Conservation (phyloP, 371 early-diverging fungal species). For the Cokeromyces recurvatus region DNA sequence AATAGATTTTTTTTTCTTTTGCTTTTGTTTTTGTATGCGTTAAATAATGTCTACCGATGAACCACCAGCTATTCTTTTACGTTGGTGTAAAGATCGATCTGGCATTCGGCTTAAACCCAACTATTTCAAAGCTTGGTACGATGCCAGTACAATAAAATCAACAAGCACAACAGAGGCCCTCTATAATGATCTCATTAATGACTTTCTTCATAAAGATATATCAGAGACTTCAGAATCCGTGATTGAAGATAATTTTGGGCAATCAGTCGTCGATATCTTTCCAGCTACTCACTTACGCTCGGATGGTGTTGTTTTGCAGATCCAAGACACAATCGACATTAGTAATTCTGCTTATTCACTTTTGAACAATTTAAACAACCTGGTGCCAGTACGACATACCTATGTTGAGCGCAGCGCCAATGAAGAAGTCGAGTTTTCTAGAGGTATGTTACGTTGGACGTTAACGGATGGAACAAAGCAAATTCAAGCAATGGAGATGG, state of each 20-base stretch:
- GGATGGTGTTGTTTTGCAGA: conserved; percentile 31
- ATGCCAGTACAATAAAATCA: neutral
- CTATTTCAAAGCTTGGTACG: conserved; percentile 19
- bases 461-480: conserved; percentile 32
- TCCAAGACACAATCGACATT: conserved; percentile 29
- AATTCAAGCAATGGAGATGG: conserved; percentile 31
- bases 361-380: conserved; percentile 17
- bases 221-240: conserved; percentile 21
- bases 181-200: conserved; percentile 11
- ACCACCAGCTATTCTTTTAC: conserved; percentile 12
- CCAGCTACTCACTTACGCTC: conserved; percentile 15
- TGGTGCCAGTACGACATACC: conserved; percentile 22
- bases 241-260: conserved; percentile 16
- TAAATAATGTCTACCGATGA: conserved; percentile 8
- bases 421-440: conserved; percentile 18
- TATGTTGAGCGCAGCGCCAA: conserved; percentile 17
- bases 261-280: conserved; percentile 12
- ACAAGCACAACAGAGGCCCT: conserved; percentile 9
- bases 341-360: conserved; percentile 26
- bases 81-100: conserved; percentile 17
- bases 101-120: conserved; percentile 19
- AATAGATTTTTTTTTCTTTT: neutral
- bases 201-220: conserved; percentile 26
- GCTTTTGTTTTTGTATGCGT: neutral
- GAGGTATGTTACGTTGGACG: conserved; percentile 32